Conservation (phyloP, 2,329 filamentous ascomycete species). For the Colletotrichum sp. region DNA sequence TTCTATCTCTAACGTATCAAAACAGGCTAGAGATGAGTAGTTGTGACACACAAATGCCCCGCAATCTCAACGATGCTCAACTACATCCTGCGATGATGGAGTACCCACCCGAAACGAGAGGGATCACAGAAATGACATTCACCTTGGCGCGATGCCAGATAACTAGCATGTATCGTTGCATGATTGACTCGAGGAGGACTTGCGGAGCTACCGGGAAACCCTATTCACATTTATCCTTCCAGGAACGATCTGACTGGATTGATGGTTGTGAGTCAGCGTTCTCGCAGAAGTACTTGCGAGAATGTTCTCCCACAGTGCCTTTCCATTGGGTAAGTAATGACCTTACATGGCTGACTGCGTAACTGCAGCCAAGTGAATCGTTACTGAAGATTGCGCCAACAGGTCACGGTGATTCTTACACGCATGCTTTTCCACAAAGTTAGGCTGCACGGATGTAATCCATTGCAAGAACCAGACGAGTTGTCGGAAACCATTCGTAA, state of each 20-base stretch:
- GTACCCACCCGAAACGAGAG: not conserved
- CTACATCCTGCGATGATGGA: not conserved
- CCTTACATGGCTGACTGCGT: not conserved
- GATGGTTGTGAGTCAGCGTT: not conserved
- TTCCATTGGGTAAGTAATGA: not conserved
- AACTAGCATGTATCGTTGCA: not conserved
- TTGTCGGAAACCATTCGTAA: not conserved
- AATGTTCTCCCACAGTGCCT: not conserved
- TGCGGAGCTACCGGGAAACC: not conserved
- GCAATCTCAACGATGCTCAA: not conserved
- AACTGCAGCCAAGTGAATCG: not conserved
- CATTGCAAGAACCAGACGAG: not conserved
- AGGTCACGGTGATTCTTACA: not conserved
- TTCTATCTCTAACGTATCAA: not conserved
- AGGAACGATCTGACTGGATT: not conserved
- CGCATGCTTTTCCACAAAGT: not conserved
- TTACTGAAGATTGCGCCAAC: not conserved
- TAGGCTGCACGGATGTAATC: not conserved
- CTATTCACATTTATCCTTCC: not conserved
- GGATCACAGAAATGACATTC: not conserved
- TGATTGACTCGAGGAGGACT: not conserved
- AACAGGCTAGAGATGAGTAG: not conserved
- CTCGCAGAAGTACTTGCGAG: not conserved
- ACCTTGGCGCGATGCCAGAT: not conserved
- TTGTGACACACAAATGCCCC: not conserved